Percentiles rank a stretch among this genome's conserved stretches.
Evolutionary conservation across 148 eudicot genomes (phyloP).

Genomic region (Arbutus unedo): DNA sequence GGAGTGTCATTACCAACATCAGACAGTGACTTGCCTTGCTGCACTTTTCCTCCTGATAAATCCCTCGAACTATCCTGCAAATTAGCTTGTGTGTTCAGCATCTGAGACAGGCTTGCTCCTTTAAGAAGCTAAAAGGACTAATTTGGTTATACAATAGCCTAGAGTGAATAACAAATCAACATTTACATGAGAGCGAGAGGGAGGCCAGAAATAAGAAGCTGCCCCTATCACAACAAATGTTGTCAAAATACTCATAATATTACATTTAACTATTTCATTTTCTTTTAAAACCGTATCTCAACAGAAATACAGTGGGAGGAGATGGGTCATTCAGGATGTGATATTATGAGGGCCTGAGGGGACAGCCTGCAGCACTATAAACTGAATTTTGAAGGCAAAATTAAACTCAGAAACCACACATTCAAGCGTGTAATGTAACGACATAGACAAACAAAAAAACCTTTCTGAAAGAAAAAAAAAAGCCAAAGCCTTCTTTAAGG

Average conservation of each 20-base stretch:
- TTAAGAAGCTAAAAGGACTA: neutral
- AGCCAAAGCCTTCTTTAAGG: neutral
- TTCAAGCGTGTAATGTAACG: neutral
- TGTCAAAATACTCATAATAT: neutral
- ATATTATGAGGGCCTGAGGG: neutral
- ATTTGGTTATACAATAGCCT: neutral
- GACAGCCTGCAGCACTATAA: neutral
- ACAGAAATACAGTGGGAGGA: neutral
- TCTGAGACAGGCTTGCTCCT: neutral
- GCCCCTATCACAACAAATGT: neutral
- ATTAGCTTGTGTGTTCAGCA: conserved; percentile 12
- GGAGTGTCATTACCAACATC: conserved; percentile 16
- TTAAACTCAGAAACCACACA: neutral
- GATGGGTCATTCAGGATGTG: neutral
- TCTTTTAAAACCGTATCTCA: neutral
- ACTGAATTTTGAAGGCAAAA: neutral
- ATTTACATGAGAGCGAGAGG: neutral
- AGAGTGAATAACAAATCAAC: neutral
- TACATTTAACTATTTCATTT: neutral
- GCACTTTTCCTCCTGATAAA: conserved; percentile 25
- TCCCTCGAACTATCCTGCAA: conserved; percentile 42
- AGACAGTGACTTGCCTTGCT: conserved; percentile 27
- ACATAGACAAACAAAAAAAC: neutral
- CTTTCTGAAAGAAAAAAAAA: too few relatives aligned
- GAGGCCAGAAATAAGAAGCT: neutral